These are phyloP conservation scores for Lasiodiplodia sp. DNA, from an alignment of 2,329 filamentous ascomycete genomes.

Conservation along the genomic window DNA sequence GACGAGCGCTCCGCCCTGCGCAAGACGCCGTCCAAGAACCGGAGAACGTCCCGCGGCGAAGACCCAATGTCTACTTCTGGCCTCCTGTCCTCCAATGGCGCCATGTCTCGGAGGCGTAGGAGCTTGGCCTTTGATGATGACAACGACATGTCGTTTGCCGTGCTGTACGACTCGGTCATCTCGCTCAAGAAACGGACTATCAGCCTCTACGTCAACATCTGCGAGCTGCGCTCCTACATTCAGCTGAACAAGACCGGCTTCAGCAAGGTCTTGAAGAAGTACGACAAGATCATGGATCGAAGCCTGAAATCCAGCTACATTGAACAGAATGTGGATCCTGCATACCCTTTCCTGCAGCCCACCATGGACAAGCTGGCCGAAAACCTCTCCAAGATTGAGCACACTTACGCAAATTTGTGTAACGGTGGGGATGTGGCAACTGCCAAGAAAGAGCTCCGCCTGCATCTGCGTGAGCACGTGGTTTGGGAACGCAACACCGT, in stretches of 20 bases:
- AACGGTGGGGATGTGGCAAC: constrained; percentile 79
- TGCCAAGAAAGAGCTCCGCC: constrained; percentile 83
- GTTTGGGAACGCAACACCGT: constrained; percentile 99
- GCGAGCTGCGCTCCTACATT: constrained; percentile 93
- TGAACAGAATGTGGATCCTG: constrained; percentile 73
- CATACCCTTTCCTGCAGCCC: constrained; percentile 79
- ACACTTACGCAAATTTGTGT: constrained; percentile 80
- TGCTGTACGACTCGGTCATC: constrained; percentile 74
- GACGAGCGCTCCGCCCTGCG: constrained; percentile 54
- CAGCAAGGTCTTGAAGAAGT: constrained; percentile 96
- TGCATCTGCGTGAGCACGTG: constrained; percentile 93
- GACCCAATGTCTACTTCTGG: constrained; percentile 18
- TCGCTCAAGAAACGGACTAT: constrained; percentile 93
- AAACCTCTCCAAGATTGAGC: constrained; percentile 77
- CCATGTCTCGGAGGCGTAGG: constrained; percentile 54
- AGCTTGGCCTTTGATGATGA: constrained; percentile 79
- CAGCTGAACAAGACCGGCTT: constrained; percentile 98
- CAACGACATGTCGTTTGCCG: constrained; percentile 75
- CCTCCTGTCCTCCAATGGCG: constrained; percentile 11
- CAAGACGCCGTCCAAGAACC: constrained; percentile 43
- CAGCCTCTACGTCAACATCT: constrained; percentile 86
- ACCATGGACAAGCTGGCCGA: constrained; percentile 76
- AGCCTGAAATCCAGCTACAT: constrained; percentile 81
- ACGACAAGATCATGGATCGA: constrained; percentile 92
- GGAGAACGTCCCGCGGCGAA: constrained; percentile 34